Conservation (phyloP, 495 filamentous ascomycete genomes). For the Ascodesmis nigricans region DNA sequence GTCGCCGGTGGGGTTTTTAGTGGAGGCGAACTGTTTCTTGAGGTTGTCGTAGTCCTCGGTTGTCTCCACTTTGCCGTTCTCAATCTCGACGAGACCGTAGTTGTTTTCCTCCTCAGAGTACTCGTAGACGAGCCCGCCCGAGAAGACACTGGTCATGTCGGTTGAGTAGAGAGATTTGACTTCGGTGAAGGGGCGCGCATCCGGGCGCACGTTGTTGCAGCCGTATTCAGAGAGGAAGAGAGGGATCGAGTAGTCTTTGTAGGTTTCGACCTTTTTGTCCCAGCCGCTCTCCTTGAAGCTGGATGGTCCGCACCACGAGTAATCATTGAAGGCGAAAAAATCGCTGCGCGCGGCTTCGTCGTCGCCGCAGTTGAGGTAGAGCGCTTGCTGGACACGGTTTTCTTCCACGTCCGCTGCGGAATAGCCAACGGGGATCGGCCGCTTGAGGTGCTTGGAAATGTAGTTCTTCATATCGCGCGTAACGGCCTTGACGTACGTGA, state of each 20-base stretch:
- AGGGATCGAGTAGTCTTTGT: slow-evolving; percentile 72
- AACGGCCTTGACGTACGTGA: slow-evolving; percentile 80
- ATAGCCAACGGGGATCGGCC: slow-evolving; percentile 75
- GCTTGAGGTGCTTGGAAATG: slow-evolving; percentile 49
- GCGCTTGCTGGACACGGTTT: slow-evolving; percentile 71
- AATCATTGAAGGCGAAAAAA: slow-evolving; percentile 86
- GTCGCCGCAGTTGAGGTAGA: slow-evolving; percentile 86
- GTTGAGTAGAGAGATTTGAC: slow-evolving; percentile 54
- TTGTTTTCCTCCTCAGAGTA: slow-evolving; percentile 58
- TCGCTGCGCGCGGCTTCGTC: slow-evolving; percentile 60
- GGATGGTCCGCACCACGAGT: slow-evolving; percentile 84
- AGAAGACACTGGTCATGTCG: slow-evolving; percentile 82
- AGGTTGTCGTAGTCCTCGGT: slow-evolving; percentile 45
- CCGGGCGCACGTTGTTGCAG: slow-evolving; percentile 40
- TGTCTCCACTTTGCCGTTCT: slow-evolving; percentile 28
- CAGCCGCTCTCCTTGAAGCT: slow-evolving; percentile 43
- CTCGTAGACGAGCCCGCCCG: slow-evolving; percentile 88
- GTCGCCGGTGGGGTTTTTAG: slow-evolving; percentile 43
- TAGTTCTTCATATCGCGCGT: slow-evolving; percentile 83
- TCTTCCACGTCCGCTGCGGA: slow-evolving; percentile 68
- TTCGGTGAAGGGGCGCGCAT: slow-evolving; percentile 62
- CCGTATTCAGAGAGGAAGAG: slow-evolving; percentile 94
- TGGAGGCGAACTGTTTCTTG: slow-evolving; percentile 38
- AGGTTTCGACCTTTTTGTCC: slow-evolving; percentile 56
- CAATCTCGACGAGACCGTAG: slow-evolving; percentile 54